Base-by-base conservation (phyloP, 2,329 filamentous ascomycete genomes). In the Paraphoma sp. region DNA sequence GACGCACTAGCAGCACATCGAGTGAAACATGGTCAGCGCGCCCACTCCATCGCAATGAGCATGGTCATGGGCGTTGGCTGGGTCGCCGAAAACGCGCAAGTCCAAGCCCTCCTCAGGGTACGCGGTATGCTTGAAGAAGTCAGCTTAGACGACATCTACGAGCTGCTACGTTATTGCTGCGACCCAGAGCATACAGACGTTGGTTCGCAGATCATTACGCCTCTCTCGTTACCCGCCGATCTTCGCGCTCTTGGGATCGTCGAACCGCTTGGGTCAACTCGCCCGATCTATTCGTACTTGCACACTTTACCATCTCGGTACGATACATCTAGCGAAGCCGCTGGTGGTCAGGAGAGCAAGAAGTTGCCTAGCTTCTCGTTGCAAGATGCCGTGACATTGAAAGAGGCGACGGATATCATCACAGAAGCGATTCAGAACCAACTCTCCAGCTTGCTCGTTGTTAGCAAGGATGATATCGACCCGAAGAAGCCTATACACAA, bases 1-100 rank as follows among this genome's bases (percentile, higher is more conserved):
- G 70, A 73, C 38, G 58, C 59, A 9, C 51, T 72, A 3, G 69
- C 68, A 0, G 50, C 54, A 6, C 65, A 71, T 18, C 62, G 75
- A 2, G 45, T 56, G 14, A 16, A 36, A 6, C 54, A 57, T 5
- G 62, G 64, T 11, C 51, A 64, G 17, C 55, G 50, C 14, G 64
- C 65, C 1, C 46, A 62, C 5, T 53, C 64, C 2, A 43, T 71
- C 3, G 64, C 64, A n/a, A 47, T 71, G 3, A 61, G 65, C 17
- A 55, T 56, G 48, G 57, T 70, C 29, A 45, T 43, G 9, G 53
- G 47, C 12, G 58, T 60, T 2, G 67, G 64, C 14, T 55, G 52
- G n/a, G 48, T 67, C 1, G 62, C 65, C 8, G 53, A 66, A 42
- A 54, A 57, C 36, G 49, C 56, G 6, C 60, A 60, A 48, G 52